These are phyloP conservation scores for Aeminium ludgeri DNA, from an alignment of 495 filamentous ascomycete species.

Conservation along the genomic window DNA sequence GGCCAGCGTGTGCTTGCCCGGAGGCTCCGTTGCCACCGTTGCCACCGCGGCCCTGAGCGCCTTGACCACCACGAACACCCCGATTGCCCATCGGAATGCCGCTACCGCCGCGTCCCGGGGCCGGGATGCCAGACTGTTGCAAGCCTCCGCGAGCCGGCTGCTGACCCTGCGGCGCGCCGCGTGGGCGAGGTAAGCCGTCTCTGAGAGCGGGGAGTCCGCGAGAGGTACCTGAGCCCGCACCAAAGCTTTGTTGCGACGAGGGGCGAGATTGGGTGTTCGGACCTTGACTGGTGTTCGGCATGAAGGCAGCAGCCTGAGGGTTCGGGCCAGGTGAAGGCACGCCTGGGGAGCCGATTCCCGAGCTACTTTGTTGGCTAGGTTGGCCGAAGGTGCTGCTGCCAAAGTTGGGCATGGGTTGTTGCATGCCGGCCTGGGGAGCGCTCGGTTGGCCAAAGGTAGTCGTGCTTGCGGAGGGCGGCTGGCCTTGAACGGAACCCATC, in stretches of 20 bases:
- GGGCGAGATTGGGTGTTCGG: too few relatives aligned
- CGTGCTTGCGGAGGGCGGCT: neutral
- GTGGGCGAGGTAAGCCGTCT: neutral
- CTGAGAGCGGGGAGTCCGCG: conserved; percentile 1
- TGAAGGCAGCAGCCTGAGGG: conserved; percentile 9
- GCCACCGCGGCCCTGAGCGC: conserved; percentile 5
- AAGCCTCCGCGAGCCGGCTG: neutral
- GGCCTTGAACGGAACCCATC: neutral
- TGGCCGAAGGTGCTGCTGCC: conserved; percentile 8
- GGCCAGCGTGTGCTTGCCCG: conserved; percentile 8
- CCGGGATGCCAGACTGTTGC: conserved; percentile 3
- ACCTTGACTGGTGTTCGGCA: conserved; percentile 9
- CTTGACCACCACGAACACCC: neutral
- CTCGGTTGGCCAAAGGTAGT: conserved; percentile 6
- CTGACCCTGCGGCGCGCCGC: neutral
- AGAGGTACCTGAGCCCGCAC: conserved; percentile 6
- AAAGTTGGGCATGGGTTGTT: neutral
- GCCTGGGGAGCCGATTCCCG: conserved; percentile 3
- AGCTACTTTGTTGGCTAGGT: conserved; percentile 3
- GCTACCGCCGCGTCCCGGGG: neutral
- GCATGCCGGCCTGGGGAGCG: neutral
- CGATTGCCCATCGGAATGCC: neutral
- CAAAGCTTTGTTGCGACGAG: conserved; percentile 21
- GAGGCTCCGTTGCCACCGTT: neutral
- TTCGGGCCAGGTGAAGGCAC: conserved; percentile 5